Evolutionary conservation across 108 stramenopile genomes (phyloP).

Genomic region (Mayamaea pseudoterrestris): DNA sequence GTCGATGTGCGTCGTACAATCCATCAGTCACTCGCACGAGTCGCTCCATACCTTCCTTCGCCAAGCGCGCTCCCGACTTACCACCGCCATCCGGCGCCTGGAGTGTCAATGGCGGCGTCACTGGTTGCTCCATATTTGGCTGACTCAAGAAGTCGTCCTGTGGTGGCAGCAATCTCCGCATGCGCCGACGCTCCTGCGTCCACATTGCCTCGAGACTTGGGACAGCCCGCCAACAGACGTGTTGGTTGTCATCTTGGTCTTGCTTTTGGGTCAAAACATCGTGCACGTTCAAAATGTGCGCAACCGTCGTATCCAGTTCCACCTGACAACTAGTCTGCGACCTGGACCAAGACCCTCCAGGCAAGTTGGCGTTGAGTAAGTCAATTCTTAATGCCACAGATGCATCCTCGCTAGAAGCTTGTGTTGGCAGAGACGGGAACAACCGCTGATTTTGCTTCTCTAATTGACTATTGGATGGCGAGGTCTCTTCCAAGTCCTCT

Average conservation of each 20-base stretch:
- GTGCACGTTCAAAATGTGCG: slow-evolving; percentile 51
- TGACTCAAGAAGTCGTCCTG: slow-evolving; percentile 61
- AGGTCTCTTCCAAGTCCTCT: neutral
- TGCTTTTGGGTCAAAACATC: slow-evolving; percentile 42
- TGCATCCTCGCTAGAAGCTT: neutral
- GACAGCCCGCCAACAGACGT: slow-evolving; percentile 80
- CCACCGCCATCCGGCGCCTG: slow-evolving; percentile 47
- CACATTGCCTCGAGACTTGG: slow-evolving; percentile 81
- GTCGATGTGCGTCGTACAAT: slow-evolving; percentile 51
- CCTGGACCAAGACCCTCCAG: neutral
- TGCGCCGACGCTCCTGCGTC: slow-evolving; percentile 64
- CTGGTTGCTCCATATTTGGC: neutral
- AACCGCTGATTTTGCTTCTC: slow-evolving; percentile 1
- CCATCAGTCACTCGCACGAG: slow-evolving; percentile 51
- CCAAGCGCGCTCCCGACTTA: slow-evolving; percentile 49
- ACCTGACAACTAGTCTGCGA: slow-evolving; percentile 46
- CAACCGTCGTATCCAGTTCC: slow-evolving; percentile 60
- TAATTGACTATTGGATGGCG: neutral
- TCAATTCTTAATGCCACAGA: neutral
- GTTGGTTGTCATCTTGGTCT: slow-evolving; percentile 33
- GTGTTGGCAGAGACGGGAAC: too few relatives aligned
- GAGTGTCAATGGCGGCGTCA: slow-evolving; percentile 39
- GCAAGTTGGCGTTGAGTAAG: neutral
- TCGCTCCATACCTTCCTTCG: slow-evolving; percentile 44
- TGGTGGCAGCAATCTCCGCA: slow-evolving; percentile 45